Base-by-base conservation (phyloP, 306 rosid genomes). In the Hippophae tibetana region DNA sequence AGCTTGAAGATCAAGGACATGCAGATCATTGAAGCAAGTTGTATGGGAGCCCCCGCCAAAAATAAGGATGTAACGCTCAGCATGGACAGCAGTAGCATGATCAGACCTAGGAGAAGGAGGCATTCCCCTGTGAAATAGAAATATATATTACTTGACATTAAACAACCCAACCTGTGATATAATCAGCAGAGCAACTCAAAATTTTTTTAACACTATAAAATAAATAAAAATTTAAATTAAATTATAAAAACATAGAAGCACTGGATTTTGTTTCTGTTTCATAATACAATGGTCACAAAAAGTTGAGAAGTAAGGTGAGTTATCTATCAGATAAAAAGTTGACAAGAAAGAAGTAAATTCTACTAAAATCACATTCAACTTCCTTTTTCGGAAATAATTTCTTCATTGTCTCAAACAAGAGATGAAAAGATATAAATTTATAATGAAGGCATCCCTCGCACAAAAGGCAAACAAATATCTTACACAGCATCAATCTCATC, bases 31-130 rank as follows among this genome's bases (percentile, higher is more conserved):
- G 85, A 77, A 87, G 85, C 97, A 90, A 65, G 94, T 87, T 67
- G 95, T 89, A 82, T 87, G 94, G 47, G 97, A 87, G 66, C 95
- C 96, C 64, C 97, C 97, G 53, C 97, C 97, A 76, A 90, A 90
- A 64, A 90, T 87, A 68, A 90, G 95, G 52, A 90, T 78, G 78
- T 84, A 87, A 56, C 84, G 95, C 54, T 87, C 97, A 9, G 81
- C 97, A 74, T 90, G 97, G 41, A 90, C 82, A 38, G 94, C 95
- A 64, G 97, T 90, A 61, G 94, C 66, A 78, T 90, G 97, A 81
- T 90, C 96, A 52, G 97, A 90, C 78, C 97, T 83, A 18, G 94
- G 96, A 73, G 96, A 90, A 72, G 97, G 97, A 57, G 94, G 81
- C 57, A 72, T 78, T 45, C 95, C 97, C 47, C 97, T 90, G 86